Base-by-base conservation (phyloP, 148 eudicot species). In the Euryodendron excelsum region DNA sequence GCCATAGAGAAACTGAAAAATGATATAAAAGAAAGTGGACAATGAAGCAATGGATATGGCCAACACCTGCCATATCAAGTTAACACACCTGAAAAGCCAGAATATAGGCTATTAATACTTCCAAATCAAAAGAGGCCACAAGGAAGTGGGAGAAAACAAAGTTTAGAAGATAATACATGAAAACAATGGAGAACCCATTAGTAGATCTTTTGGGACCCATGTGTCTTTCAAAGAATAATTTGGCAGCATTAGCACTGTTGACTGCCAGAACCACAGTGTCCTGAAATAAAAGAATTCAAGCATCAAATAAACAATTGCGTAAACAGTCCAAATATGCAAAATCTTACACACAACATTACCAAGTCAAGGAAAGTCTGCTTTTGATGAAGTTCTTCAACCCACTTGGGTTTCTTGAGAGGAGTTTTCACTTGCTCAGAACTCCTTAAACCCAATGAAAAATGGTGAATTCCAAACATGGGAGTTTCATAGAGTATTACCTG, bases 401-500 rank as follows among this genome's bases (percentile, higher is more conserved):
- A 96, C 76, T 80, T 87, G 59, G 99, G 99, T 67, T 79, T 86
- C 79, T 73, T 91, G 50, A 77, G 45, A 82, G 77, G 66, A 68
- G 64, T 67, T 68, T 78, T 70, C 74, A 55, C 78, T 69, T 72
- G 78, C 73, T 85, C 86, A 74, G 88, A 79, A 73, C 77, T 77
- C 68, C 74, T 78, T 78, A 60, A 10, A 68, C 82, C 87, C 82
- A 85, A 50, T 23, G 92, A 84, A 79, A 88, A 93, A 87, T 96
- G 92, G 81, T 96, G 98, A 76, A 90, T 81, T 58, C 97, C 94
- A 88, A 87, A 88, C 74, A 74, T 82, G 37, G 99, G 99, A 80
- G 87, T 87, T 71, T 92, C 98, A 79, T 91, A 96, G 67, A 88
- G 45, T 69, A 96, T 79, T 79, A 96, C 90, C 99, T 96, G 86